Evolutionary conservation across 768 basidiomycete genomes (phyloP).

Genomic region (Leccinum obscurum): DNA sequence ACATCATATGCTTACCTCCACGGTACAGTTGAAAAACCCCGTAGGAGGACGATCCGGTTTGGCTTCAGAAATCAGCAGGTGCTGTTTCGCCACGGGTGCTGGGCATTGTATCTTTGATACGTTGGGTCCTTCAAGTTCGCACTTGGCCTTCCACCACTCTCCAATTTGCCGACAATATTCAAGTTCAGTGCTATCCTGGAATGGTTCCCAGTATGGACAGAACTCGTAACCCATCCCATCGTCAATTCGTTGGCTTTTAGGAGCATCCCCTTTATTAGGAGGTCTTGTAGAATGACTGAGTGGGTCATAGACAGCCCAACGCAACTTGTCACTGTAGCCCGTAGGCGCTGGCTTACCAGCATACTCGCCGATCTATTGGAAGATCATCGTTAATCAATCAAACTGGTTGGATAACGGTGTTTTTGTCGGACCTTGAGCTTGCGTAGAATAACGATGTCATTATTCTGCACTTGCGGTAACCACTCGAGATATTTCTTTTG

Average conservation of each 20-base stretch:
- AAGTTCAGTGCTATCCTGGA: conserved; percentile 35
- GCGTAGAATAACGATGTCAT: conserved; percentile 53
- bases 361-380: conserved; percentile 35
- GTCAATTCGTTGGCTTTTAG: conserved; percentile 33
- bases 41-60: conserved; percentile 42
- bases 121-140: conserved; percentile 20
- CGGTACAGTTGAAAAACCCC: conserved; percentile 63
- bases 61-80: conserved; percentile 52
- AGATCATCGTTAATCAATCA: neutral
- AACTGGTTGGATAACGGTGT: neutral
- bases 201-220: conserved; percentile 47
- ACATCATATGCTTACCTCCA: conserved; percentile 46
- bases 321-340: conserved; percentile 47
- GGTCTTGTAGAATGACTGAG: conserved; percentile 38
- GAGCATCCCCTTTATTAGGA: conserved; percentile 38
- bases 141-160: conserved; percentile 51
- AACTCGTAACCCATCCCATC: conserved; percentile 40
- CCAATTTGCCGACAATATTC: conserved; percentile 44
- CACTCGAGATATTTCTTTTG: conserved; percentile 45
- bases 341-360: conserved; percentile 36
- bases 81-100: conserved; percentile 30
- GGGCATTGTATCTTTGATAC: conserved; percentile 16
- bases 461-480: conserved; percentile 49
- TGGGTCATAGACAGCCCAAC: conserved; percentile 57
- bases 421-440: conserved; percentile 45